Base-by-base conservation (phyloP, 2,329 filamentous ascomycete species). In the Teratosphaeria zuluensis region DNA sequence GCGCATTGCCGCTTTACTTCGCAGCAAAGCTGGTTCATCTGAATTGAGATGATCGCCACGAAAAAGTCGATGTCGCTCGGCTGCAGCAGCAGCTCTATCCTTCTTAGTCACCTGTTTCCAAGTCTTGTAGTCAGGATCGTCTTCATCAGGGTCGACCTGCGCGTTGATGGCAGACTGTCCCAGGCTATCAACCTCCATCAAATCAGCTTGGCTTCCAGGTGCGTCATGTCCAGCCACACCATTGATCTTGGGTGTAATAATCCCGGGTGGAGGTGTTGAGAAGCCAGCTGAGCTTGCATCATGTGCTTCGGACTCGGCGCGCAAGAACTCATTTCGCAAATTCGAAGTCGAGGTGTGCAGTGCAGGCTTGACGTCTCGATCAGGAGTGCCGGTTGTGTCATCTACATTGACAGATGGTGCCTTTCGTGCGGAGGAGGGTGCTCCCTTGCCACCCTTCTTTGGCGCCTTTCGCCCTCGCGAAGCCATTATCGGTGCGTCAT, bases 21-120 rank as follows among this genome's bases (percentile, higher is more conserved):
- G 83, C 52, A 97, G 76, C 56, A 97, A 78, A 14, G 94, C 94
- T 19, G 91, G 90, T 62, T 95, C 90, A 32, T 99, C 94, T 0
- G 82, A 74, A 69, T 96, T 95, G 55, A 99, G 79, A 19, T 86
- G 89, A 67, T 91, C 87, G 55, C 87, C 88, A 61, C 87, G 88
- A 75, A 99, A 96, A 14, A 99, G 82, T 46, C 88, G 84, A 72
- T 91, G 86, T 33, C 94, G 84, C 70, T 96, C 90, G 63, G 92
- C 90, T 60, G 94, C 88, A 56, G 92, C 84, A 28, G 88, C 78
- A 3, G 94, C 94, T 62, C 94, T 86, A 68, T 96, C 92, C 71
- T 94, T 96, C 76, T 97, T 97, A 1, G 94, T 99, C 48, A 96
- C 90, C 74, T 97, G 92, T 76, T 97, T 99, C 94, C 95, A 99